Percentiles rank a stretch among this genome's conserved stretches.
Evolutionary conservation across 148 eudicot genomes (phyloP).

Genomic region (Tetragonia tetragonoides): DNA sequence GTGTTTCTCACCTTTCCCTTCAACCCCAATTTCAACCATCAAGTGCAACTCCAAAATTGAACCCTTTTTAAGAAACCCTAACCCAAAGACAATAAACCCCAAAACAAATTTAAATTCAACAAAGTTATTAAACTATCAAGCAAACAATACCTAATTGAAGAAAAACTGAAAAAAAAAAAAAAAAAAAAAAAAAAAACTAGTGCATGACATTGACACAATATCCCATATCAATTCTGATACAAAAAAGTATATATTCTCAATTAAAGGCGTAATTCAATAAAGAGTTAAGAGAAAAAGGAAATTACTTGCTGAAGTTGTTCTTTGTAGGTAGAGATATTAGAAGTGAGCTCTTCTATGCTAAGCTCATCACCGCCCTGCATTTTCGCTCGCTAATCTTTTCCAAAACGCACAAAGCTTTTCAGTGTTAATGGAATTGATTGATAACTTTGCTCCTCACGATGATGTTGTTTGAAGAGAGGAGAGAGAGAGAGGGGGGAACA

Average conservation of each 20-base stretch:
- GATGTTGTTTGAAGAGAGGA: too few species aligned
- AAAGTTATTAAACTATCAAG: too few species aligned
- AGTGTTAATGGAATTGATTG: too few species aligned
- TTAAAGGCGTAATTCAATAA: neutral
- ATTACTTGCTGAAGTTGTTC: conserved; percentile 84
- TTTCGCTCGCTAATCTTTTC: neutral
- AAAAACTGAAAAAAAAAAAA: neutral
- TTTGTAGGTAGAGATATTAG: conserved; percentile 78
- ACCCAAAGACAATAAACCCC: neutral
- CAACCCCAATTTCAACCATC: neutral
- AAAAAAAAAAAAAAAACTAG: neutral
- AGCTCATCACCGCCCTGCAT: conserved; percentile 53
- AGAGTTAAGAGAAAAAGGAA: neutral
- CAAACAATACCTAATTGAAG: too few species aligned
- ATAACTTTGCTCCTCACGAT: too few species aligned
- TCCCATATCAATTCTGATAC: neutral
- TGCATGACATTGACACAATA: neutral
- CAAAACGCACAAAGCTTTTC: neutral
- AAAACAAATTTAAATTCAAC: neutral
- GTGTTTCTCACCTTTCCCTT: neutral
- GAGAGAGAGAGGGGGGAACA: too few species aligned
- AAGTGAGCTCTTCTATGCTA: conserved; percentile 72
- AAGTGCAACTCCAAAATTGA: too few species aligned
- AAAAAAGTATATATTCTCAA: too few species aligned
- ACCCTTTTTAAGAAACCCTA: too few species aligned